phyloP scores from a whole-genome alignment of 2,329 filamentous ascomycete genomes.

The Achaetomium macrosporum region DNA sequence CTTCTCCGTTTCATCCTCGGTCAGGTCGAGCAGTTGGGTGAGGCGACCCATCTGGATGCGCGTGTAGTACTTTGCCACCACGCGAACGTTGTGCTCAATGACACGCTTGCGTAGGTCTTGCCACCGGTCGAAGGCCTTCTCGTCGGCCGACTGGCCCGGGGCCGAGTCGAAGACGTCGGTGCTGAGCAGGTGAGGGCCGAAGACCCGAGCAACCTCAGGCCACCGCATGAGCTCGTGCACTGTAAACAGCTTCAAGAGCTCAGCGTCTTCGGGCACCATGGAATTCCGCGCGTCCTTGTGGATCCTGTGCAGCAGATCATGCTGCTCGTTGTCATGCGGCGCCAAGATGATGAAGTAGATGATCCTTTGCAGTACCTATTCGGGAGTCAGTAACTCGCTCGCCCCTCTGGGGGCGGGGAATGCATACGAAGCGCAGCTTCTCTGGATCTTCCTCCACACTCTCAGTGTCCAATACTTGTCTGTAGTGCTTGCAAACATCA shows the following conservation, averaged over 20 bases:
- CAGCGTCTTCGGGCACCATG: slow-evolving; percentile 71
- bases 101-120: slow-evolving; percentile 94
- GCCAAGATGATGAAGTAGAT: slow-evolving; percentile 97
- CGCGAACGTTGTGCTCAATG: slow-evolving; percentile 97
- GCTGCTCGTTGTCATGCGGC: slow-evolving; percentile 97
- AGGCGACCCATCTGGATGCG: slow-evolving; percentile 89
- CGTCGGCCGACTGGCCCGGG: slow-evolving; percentile 60
- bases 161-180: slow-evolving; percentile 83
- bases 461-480: slow-evolving; percentile 93
- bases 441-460: slow-evolving; percentile 84
- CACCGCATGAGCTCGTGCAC: slow-evolving; percentile 96
- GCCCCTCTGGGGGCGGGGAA: not conserved
- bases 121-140: slow-evolving; percentile 82
- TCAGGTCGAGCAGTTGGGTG: slow-evolving; percentile 83
- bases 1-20: slow-evolving; percentile 95
- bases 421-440: slow-evolving; percentile 75
- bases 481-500: slow-evolving; percentile 96
- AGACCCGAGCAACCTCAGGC: slow-evolving; percentile 86
- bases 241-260: slow-evolving; percentile 90
- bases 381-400: slow-evolving; percentile 11
- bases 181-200: slow-evolving; percentile 77
- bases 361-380: slow-evolving; percentile 83
- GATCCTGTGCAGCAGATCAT: slow-evolving; percentile 91
- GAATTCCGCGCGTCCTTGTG: slow-evolving; percentile 76
- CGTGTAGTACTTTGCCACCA: slow-evolving; percentile 98